A percentile compares a stretch with the other conserved stretches of the same genome.
Conservation (phyloP, 2,329 filamentous ascomycete genomes). For the Phaeosphaeria sp. region DNA sequence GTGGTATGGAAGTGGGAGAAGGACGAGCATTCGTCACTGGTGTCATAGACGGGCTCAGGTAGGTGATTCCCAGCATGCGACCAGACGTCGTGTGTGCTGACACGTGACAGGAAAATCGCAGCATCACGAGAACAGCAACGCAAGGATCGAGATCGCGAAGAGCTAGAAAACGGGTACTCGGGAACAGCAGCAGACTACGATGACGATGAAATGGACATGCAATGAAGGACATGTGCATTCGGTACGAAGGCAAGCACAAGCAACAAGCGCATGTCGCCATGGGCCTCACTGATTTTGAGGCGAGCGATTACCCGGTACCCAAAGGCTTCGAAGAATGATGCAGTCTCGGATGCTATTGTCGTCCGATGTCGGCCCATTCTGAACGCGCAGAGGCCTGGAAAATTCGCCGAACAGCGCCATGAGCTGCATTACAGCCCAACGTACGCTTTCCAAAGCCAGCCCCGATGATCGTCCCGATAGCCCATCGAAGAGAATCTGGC, state of each 20-base stretch:
- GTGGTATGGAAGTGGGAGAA: slow-evolving; percentile 92
- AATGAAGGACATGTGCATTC: slow-evolving; percentile 18
- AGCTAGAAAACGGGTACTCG: slow-evolving; percentile 61
- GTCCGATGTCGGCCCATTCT: background rate
- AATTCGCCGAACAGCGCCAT: background rate
- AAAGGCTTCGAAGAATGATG: no score
- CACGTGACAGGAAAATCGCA: slow-evolving; percentile 70
- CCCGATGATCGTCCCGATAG: background rate
- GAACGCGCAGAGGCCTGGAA: background rate
- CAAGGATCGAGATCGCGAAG: slow-evolving; percentile 77
- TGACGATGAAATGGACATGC: slow-evolving; percentile 55
- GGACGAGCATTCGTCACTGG: slow-evolving; percentile 82
- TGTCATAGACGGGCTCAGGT: slow-evolving; percentile 83
- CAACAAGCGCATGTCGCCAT: background rate
- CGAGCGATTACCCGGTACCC: no score
- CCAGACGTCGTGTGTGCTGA: slow-evolving; percentile 9
- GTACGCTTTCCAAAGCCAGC: background rate
- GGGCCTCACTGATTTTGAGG: background rate
- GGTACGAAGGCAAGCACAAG: background rate
- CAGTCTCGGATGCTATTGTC: background rate
- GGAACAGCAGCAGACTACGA: slow-evolving; percentile 67
- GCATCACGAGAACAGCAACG: slow-evolving; percentile 79
- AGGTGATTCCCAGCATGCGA: slow-evolving; percentile 6
- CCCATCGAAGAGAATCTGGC: background rate
- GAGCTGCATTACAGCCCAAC: background rate